Evolutionary conservation across 352 stramenopile genomes (phyloP), one percentile per base, ranked within the genome.

Genomic region (Phytophthora kernoviae): DNA sequence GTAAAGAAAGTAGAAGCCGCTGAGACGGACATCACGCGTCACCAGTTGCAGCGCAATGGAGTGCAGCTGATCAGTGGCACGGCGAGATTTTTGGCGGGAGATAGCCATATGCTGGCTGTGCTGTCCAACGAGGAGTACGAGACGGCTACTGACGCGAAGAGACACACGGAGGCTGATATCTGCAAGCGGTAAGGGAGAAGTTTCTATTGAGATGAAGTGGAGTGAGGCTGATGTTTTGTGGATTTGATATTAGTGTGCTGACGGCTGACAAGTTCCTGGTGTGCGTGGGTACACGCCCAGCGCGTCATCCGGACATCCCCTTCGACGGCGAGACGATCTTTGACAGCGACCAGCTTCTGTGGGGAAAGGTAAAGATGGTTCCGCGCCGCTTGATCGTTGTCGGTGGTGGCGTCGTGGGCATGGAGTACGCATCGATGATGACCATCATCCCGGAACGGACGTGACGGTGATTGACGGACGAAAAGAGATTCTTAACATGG

Each of bases 341-440:
- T 47, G 85, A 94, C 62, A 92, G 81, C 22, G 85, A 94, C 60
- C 83, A 94, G 67, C 57, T 94, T 56, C 71, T 94, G n/a, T 94
- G 83, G 83, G 85, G 85, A 27, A 79, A 77, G 8, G 72, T 94
- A 4, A 82, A 85, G 49, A 71, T 69, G 5, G 85, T 93, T 0
- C 85, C 85, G 5, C 88, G 88, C 60, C 83, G 84, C 21, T 57
- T 94, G 47, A 93, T 94, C 36, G 67, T 94, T 44, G 85, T 93
- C 5, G 89, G 89, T 11, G 89, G 86, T 8, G 89, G 89, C 12
- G 89, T 96, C 36, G 90, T 96, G 37, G 89, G 89, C n/a, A 97
- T 97, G 87, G 89, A 97, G 49, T 97, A 97, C 46, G 89, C 89
- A 12, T 93, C 81, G 15, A 97, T 97, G 88, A 93, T 97, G 70